phyloP scores from a whole-genome alignment of 2,329 filamentous ascomycete genomes.

The Xylariaceae sp. region DNA sequence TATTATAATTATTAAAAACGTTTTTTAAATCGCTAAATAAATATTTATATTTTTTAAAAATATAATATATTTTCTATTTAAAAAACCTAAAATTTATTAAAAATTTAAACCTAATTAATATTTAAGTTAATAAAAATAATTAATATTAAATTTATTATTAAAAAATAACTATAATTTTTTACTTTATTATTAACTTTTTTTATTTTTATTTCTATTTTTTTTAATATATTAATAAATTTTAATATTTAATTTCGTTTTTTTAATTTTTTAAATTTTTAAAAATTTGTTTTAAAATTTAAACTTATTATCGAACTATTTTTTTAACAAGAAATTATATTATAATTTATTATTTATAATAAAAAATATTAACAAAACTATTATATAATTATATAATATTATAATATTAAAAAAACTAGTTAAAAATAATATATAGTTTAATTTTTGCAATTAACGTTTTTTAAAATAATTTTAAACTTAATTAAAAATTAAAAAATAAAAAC shows the following conservation, averaged over 20 bases:
- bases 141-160: too few relatives aligned
- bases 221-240: not conserved
- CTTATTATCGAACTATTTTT: not conserved
- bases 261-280: not conserved
- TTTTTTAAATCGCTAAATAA: not conserved
- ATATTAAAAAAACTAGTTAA: too few relatives aligned
- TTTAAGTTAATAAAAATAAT: too few relatives aligned
- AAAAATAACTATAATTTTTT: not conserved
- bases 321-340: not conserved
- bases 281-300: not conserved
- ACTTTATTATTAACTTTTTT: not conserved
- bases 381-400: not conserved
- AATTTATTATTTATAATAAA: not conserved
- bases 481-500: too few relatives aligned
- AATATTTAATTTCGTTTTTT: not conserved
- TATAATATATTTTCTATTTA: not conserved
- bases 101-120: too few relatives aligned
- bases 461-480: too few relatives aligned
- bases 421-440: too few relatives aligned
- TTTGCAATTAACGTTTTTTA: too few relatives aligned
- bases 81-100: too few relatives aligned
- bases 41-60: not conserved
- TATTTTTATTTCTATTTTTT: not conserved
- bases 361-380: not conserved
- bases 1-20: not conserved